Evolutionary conservation across 257 asterid genomes (phyloP).

Genomic region (Jasminum sambac): DNA sequence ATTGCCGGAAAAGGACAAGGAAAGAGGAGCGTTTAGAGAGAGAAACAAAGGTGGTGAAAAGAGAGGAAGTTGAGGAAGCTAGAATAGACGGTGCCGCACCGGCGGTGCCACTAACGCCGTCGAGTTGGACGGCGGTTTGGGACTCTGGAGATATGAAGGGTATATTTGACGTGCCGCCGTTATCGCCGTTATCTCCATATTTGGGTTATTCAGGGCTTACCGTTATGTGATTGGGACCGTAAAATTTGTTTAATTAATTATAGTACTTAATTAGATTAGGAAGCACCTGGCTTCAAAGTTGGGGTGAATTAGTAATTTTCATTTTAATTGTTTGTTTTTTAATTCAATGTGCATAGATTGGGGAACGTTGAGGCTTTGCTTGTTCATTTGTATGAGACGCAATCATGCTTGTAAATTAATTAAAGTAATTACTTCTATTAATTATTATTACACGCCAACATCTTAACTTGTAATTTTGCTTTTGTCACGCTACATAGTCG

Average conservation of each 20-base stretch:
- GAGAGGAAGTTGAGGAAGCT: conserved; percentile 24
- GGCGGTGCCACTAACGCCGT: conserved; percentile 73
- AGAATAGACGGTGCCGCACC: conserved; percentile 29
- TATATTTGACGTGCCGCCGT: conserved; percentile 77
- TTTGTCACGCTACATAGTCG: background rate
- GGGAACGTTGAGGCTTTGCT: conserved; percentile 23
- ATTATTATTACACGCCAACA: background rate
- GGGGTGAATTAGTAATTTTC: conserved; percentile 40
- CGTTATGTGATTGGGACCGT: conserved; percentile 27
- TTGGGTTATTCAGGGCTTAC: conserved; percentile 39
- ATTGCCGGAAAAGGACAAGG: conserved; percentile 44
- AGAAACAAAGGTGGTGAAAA: background rate
- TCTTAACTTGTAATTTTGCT: background rate
- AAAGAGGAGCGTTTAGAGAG: conserved; percentile 43
- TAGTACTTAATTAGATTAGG: background rate
- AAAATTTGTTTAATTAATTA: background rate
- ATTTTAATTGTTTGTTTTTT: background rate
- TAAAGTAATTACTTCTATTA: conserved; percentile 5
- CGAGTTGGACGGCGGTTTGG: conserved; percentile 86
- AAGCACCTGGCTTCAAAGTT: conserved; percentile 44
- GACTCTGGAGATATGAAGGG: conserved; percentile 69
- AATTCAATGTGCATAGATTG: conserved; percentile 19
- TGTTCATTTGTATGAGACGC: conserved; percentile 27
- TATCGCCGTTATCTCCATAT: conserved; percentile 69
- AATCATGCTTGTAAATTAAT: conserved; percentile 1